phyloP scores from a whole-genome alignment of 1,139 yeast species.

The Suhomyces ambrosiae region DNA sequence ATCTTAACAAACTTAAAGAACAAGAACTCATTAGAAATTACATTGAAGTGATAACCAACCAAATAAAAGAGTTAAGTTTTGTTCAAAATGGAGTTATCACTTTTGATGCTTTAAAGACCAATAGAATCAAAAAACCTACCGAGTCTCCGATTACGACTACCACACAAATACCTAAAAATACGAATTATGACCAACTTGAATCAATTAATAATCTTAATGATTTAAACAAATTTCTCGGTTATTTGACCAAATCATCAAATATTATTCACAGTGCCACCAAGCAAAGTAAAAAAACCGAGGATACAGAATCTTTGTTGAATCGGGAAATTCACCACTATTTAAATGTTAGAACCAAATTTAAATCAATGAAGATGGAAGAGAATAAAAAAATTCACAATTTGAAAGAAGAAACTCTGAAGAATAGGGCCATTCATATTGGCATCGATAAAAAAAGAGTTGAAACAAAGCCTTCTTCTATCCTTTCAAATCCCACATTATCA shows the following conservation, averaged over 20 bases:
- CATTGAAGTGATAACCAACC: constrained; percentile 47
- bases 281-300: constrained; percentile 17
- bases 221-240: constrained; percentile 45
- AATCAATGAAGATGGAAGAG: constrained; percentile 22
- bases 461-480: constrained; percentile 13
- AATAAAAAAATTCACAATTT: constrained; percentile 17
- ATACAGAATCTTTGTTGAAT: constrained; percentile 26
- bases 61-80: constrained; percentile 48
- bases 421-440: neutral
- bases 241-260: constrained; percentile 41
- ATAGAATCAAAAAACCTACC: constrained; percentile 9
- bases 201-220: constrained; percentile 45
- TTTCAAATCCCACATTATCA: constrained; percentile 6
- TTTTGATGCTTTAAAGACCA: constrained; percentile 39
- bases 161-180: constrained; percentile 8
- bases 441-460: constrained; percentile 3
- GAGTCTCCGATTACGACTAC: constrained; percentile 3
- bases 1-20: constrained; percentile 45
- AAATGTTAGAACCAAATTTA: constrained; percentile 30
- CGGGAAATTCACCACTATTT: constrained; percentile 41
- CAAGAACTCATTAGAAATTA: constrained; percentile 49
- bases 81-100: constrained; percentile 52
- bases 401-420: constrained; percentile 11
- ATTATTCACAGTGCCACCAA: constrained; percentile 47
- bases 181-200: constrained; percentile 40